Percentiles rank a stretch among this genome's conserved stretches.
phyloP scores from a whole-genome alignment of 169 alveolate species.

The Eimeria falciformis region DNA sequence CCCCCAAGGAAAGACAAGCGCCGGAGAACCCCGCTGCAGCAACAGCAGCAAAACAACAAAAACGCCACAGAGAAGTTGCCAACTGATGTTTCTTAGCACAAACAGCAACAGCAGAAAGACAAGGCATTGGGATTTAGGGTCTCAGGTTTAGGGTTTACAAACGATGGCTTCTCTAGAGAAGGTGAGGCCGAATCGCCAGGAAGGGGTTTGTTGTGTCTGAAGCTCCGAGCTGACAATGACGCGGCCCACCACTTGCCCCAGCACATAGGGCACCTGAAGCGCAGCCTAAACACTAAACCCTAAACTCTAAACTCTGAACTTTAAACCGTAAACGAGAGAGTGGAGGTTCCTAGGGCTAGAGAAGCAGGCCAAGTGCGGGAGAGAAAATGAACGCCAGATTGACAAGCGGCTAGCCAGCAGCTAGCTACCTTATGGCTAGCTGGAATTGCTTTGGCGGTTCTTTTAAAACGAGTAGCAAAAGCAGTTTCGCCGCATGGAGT shows the following conservation, averaged over 20 bases:
- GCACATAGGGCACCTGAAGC: slow-evolving; percentile 40
- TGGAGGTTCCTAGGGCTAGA: neutral
- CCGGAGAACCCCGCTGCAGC: slow-evolving; percentile 32
- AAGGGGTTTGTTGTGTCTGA: neutral
- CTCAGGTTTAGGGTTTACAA: neutral
- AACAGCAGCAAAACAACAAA: neutral
- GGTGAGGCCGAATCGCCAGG: slow-evolving; percentile 34
- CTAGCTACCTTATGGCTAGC: slow-evolving; percentile 60
- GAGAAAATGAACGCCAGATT: neutral
- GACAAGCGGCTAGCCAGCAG: neutral
- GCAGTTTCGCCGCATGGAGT: slow-evolving; percentile 60
- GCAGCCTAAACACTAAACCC: neutral
- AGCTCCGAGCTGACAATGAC: neutral
- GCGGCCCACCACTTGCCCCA: slow-evolving; percentile 36
- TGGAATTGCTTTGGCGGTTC: slow-evolving; percentile 28
- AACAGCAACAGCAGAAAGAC: neutral
- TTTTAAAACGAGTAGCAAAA: slow-evolving; percentile 53
- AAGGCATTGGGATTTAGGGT: no score
- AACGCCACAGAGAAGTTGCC: neutral
- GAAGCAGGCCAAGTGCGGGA: neutral
- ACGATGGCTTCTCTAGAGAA: slow-evolving; percentile 44
- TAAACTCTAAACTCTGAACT: no score
- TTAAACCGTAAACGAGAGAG: neutral
- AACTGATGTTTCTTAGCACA: neutral
- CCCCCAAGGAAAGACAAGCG: slow-evolving; percentile 37